Evolutionary conservation across 352 stramenopile genomes (phyloP), one percentile per base, ranked within the genome.

Genomic region (Pythium rhizo-oryzae): DNA sequence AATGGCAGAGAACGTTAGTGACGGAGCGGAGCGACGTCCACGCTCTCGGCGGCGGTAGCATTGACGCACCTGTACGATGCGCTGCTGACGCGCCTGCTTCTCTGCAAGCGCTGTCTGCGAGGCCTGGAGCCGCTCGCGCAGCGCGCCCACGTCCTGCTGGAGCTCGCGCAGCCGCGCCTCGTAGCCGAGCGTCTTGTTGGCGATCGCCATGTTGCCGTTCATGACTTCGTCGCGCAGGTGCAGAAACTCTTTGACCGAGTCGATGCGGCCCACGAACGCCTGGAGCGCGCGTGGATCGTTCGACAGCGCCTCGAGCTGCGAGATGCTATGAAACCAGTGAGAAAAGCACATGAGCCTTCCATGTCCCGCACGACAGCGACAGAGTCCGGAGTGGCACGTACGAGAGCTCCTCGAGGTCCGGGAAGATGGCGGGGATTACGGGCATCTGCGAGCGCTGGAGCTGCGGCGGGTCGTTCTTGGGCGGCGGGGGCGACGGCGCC

Each of bases 321-420:
- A 81, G 21, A 85, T 59, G 8, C 71, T 81, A 62, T 28, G 71
- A 18, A 46, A 35, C n/a, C 8, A 53, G 47, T 24, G 28, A 69
- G 19, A 12, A 30, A 25, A 69, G n/a, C n/a, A n/a, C n/a, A n/a
- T n/a, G n/a, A n/a, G n/a, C n/a, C n/a, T n/a, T n/a, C n/a, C n/a
- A n/a, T n/a, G n/a, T n/a, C n/a, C n/a, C n/a, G n/a, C n/a, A n/a
- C n/a, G n/a, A n/a, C n/a, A n/a, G n/a, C n/a, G n/a, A n/a, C n/a
- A n/a, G n/a, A n/a, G n/a, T 33, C 28, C 28, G 16, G 25, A 23
- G 15, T 25, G 16, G 7, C 25, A 78, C 82, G 71, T 82, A 95
- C 87, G 82, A 89, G 2, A 95, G 68, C 54, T 92, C 81, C 62
- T 95, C 85, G 4, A 95, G 78, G 50, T 90, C 84, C 0, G 82